phyloP scores from a whole-genome alignment of 768 basidiomycete species.

The Cubamyces lactineus region DNA sequence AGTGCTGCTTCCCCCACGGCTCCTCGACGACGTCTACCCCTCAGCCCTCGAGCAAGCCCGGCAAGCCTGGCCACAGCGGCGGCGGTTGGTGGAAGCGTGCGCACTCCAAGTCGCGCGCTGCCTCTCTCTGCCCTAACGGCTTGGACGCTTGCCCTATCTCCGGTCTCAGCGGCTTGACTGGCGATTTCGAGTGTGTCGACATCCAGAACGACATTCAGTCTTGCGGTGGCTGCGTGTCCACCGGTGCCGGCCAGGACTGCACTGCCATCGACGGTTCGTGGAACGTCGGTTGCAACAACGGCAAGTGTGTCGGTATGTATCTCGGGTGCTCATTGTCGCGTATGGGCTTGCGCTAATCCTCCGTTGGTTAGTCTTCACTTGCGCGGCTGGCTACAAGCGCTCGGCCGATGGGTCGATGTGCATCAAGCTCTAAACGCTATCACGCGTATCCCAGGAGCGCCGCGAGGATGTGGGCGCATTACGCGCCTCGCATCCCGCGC shows the following conservation, averaged over 20 bases:
- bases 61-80: slow-evolving; percentile 17
- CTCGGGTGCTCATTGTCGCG: neutral
- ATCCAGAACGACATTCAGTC: slow-evolving; percentile 62
- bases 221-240: slow-evolving; percentile 74
- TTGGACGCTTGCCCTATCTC: slow-evolving; percentile 61
- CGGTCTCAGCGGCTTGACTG: slow-evolving; percentile 37
- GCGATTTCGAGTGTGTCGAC: slow-evolving; percentile 69
- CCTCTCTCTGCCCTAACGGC: slow-evolving; percentile 53
- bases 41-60: slow-evolving; percentile 39
- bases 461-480: neutral
- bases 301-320: slow-evolving; percentile 55
- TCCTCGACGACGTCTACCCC: slow-evolving; percentile 35
- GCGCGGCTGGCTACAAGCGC: slow-evolving; percentile 51
- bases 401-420: slow-evolving; percentile 49
- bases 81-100: slow-evolving; percentile 32
- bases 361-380: slow-evolving; percentile 49
- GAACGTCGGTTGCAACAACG: slow-evolving; percentile 70
- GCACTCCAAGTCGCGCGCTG: slow-evolving; percentile 41
- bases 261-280: slow-evolving; percentile 64
- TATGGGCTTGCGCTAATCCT: slow-evolving; percentile 5
- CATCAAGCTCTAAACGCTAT: slow-evolving; percentile 36
- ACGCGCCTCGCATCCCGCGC: neutral
- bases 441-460: slow-evolving; percentile 6
- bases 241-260: slow-evolving; percentile 72
- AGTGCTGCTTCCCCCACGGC: slow-evolving; percentile 35